A percentile compares a stretch with the other conserved stretches of the same genome.
Evolutionary conservation across 305 asterid genomes (phyloP).

Genomic region (Fraxinus nigra): DNA sequence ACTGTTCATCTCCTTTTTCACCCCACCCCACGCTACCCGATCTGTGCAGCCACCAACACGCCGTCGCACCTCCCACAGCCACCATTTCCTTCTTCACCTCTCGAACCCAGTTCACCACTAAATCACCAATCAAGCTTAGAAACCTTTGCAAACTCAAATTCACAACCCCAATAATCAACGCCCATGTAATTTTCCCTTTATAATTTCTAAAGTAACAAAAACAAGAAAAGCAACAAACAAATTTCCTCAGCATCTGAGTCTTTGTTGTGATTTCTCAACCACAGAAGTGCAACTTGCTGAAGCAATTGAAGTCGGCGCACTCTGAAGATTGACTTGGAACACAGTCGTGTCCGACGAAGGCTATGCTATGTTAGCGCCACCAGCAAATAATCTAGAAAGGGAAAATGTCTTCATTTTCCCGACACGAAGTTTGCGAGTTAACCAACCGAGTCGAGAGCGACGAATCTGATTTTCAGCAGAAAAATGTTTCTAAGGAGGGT

Average conservation of each 20-base stretch:
- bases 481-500: slow-evolving; percentile 82
- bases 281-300: neutral
- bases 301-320: slow-evolving; percentile 2
- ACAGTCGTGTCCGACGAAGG: slow-evolving; percentile 11
- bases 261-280: slow-evolving; percentile 24
- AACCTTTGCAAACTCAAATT: no score
- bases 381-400: neutral
- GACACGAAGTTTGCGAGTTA: neutral
- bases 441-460: neutral
- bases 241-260: slow-evolving; percentile 36
- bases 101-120: no score
- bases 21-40: no score
- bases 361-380: slow-evolving; percentile 21
- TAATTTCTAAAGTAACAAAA: neutral
- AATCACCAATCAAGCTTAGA: no score
- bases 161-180: no score
- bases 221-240: slow-evolving; percentile 20
- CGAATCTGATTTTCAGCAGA: neutral
- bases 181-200: no score
- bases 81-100: no score
- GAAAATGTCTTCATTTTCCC: no score
- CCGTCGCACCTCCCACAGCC: no score
- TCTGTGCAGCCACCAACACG: no score
- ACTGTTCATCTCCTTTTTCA: no score
- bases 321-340: slow-evolving; percentile 26